phyloP scores from a whole-genome alignment of 768 basidiomycete species.

The Russula compacta region DNA sequence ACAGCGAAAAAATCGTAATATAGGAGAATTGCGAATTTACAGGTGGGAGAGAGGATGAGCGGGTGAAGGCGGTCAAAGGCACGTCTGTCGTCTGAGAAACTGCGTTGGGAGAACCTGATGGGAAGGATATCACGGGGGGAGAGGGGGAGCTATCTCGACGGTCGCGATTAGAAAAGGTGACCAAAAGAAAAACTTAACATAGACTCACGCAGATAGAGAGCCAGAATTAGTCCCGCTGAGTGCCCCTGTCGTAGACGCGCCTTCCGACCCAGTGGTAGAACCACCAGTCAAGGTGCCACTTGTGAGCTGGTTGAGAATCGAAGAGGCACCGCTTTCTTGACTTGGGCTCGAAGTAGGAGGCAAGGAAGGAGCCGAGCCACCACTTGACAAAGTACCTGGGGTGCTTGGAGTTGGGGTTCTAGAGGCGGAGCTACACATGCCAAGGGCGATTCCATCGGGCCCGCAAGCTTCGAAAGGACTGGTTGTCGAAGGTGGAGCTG shows the following conservation, averaged over 20 bases:
- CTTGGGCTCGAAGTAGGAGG: background rate
- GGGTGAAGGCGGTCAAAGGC: constrained; percentile 10
- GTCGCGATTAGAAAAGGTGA: background rate
- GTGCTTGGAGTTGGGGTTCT: background rate
- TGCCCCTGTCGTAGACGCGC: background rate
- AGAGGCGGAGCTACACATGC: background rate
- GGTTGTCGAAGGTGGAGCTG: background rate
- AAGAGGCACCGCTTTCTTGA: background rate
- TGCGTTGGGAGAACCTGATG: background rate
- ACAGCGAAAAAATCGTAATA: constrained; percentile 29
- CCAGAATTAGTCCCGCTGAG: background rate
- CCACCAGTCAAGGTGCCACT: background rate
- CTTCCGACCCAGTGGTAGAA: too few species aligned
- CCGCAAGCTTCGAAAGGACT: constrained; percentile 9
- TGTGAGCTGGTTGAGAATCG: background rate
- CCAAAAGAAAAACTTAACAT: background rate
- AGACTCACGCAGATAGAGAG: background rate
- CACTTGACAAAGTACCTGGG: background rate
- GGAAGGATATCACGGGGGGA: constrained; percentile 15
- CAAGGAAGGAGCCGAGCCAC: background rate
- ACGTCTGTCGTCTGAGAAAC: background rate
- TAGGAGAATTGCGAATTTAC: constrained; percentile 29
- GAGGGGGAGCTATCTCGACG: background rate
- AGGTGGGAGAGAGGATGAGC: constrained; percentile 13
- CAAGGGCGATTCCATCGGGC: background rate